Base-by-base conservation (phyloP, 331 rosid species). In the Phaseolus coccineus region DNA sequence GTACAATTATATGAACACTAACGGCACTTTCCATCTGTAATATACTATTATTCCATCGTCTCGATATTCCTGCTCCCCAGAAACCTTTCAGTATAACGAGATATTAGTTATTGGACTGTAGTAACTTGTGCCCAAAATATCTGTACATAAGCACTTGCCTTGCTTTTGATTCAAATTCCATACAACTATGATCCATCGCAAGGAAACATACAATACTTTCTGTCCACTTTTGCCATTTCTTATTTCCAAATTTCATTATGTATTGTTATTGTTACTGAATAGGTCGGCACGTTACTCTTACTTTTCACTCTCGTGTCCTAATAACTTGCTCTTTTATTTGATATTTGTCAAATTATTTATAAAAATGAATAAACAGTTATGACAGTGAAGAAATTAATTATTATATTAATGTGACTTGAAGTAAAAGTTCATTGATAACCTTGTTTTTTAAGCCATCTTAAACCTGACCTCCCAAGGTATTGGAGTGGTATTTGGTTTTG, bases 11-110 rank as follows among this genome's bases (percentile, higher is more conserved):
- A 44, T 16, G 16, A 77, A 71, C 76, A 40, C 65, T n/a, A 35
- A 55, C 44, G 11, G 19, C 68, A 59, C 73, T 83, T 83, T 90
- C 90, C 88, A 88, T 80, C 89, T 84, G 88, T 88, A 77, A 84
- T 83, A 76, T 87, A 80, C 74, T 87, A 76, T 81, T 75, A 73
- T 87, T 78, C 80, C 76, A 70, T 48, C 81, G 55, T 52, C 76
- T 69, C 52, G 67, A 59, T 56, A 40, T 47, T 64, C 70, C 55
- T 75, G n/a, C 27, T 68, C 80, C 63, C 57, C 16, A 53, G 55
- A 77, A 73, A 80, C 39, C 47, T 80, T 83, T 82, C 33, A 47
- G 84, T 48, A 57, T 73, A 46, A 44, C 69, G 22, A 55, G 76
- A 71, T 77, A 77, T 71, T 77, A 44, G 80, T 77, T 2, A 30